Conservation (phyloP, 1,139 yeast species). For the Saccharomyces pastorianus region DNA sequence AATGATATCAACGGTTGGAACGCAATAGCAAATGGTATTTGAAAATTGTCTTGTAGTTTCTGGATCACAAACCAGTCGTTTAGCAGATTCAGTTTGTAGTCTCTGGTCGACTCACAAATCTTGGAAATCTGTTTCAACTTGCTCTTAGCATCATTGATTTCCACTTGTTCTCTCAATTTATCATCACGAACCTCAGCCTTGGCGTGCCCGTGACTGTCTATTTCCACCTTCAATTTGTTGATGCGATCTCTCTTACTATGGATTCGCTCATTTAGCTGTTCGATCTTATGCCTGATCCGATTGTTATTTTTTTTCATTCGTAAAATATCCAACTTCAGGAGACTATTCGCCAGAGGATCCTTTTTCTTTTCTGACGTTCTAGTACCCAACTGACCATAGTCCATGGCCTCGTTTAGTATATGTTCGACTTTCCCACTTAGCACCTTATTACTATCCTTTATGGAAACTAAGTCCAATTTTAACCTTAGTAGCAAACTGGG, state of each 20-base stretch:
- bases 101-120: constrained; percentile 9
- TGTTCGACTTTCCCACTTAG: constrained; percentile 15
- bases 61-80: constrained; percentile 19
- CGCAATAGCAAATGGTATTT: constrained; percentile 21
- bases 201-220: not conserved
- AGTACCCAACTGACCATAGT: not conserved
- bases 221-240: constrained; percentile 5
- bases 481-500: constrained; percentile 17
- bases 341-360: constrained; percentile 12
- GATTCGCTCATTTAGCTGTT: constrained; percentile 11
- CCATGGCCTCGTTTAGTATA: constrained; percentile 15
- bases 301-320: constrained; percentile 16
- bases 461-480: constrained; percentile 14
- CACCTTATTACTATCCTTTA: constrained; percentile 12
- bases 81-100: constrained; percentile 11
- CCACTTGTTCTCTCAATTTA: constrained; percentile 1
- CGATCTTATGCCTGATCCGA: constrained; percentile 11
- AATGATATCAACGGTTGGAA: constrained; percentile 23
- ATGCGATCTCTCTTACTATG: constrained; percentile 11
- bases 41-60: constrained; percentile 14
- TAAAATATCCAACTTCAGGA: constrained; percentile 16
- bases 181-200: not conserved
- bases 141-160: constrained; percentile 5
- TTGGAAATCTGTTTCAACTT: constrained; percentile 10
- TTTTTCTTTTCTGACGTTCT: not conserved